Evolutionary conservation across 108 stramenopile species (phyloP).

Genomic region (Cyclotella baltica): DNA sequence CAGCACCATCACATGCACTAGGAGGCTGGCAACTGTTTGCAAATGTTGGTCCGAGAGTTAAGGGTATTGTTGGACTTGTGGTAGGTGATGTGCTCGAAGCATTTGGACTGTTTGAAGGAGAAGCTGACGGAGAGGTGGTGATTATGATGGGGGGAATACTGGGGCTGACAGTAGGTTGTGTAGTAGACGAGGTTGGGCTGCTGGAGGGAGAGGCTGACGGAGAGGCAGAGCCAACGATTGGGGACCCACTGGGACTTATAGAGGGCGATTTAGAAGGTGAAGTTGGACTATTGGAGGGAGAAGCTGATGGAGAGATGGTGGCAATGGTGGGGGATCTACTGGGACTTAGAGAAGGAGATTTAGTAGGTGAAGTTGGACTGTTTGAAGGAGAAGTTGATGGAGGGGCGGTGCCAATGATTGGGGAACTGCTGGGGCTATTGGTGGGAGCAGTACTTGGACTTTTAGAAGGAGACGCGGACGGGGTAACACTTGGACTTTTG

Average conservation of each 20-base stretch:
- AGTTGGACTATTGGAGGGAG: not conserved
- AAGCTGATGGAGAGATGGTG: not conserved
- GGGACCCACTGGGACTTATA: no score
- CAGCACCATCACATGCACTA: slow-evolving; percentile 5
- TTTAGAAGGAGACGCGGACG: not conserved
- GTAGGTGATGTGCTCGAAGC: not conserved
- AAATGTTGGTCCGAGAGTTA: not conserved
- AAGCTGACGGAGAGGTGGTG: not conserved
- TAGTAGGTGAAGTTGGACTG: not conserved
- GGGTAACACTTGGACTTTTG: not conserved
- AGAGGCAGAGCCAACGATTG: no score
- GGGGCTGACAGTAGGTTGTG: not conserved
- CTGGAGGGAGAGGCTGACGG: not conserved
- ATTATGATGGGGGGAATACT: not conserved
- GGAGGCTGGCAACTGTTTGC: not conserved
- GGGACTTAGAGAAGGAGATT: not conserved
- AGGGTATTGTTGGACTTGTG: not conserved
- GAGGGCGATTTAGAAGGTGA: not conserved
- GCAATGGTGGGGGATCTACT: not conserved
- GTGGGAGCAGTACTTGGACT: not conserved
- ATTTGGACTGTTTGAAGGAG: not conserved
- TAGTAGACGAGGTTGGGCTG: not conserved
- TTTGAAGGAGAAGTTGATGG: not conserved
- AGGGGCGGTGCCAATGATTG: not conserved
- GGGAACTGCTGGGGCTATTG: no score